Evolutionary conservation across 805 yeast genomes (phyloP).

Genomic region (Ogataea degrootiae): DNA sequence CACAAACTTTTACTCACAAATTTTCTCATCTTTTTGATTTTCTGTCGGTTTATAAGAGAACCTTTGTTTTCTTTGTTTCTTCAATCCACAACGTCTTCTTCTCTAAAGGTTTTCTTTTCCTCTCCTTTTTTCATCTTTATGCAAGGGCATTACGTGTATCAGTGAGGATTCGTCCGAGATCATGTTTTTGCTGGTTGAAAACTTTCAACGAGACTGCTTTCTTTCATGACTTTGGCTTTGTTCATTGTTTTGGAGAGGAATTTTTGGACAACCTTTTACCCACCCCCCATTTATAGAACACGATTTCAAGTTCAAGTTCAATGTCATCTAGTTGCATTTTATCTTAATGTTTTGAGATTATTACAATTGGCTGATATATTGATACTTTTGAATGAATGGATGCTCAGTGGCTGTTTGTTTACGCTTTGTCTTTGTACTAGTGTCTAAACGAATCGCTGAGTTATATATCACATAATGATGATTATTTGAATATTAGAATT

Average conservation of each 20-base stretch:
- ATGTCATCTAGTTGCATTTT: too few relatives aligned
- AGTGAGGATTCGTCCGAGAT: conserved; percentile 99
- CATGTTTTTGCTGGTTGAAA: conserved; percentile 99
- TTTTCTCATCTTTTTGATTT: too few relatives aligned
- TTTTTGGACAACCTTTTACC: conserved; percentile 54
- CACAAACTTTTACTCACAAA: too few relatives aligned
- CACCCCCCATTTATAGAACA: background rate
- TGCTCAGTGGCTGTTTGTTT: background rate
- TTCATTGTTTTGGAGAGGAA: conserved; percentile 50
- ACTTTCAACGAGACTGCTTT: conserved; percentile 91
- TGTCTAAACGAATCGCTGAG: background rate
- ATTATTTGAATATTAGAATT: background rate
- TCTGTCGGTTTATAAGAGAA: too few relatives aligned
- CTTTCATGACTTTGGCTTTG: conserved; percentile 32
- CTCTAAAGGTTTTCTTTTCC: background rate
- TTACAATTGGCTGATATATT: too few relatives aligned
- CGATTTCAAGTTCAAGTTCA: too few relatives aligned
- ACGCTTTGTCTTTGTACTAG: background rate
- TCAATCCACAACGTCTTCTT: background rate
- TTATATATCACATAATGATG: background rate
- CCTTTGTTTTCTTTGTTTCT: too few relatives aligned
- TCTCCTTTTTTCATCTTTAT: conserved; percentile 60
- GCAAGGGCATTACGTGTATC: conserved; percentile 99
- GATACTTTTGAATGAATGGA: too few relatives aligned
- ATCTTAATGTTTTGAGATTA: too few relatives aligned